A percentile compares a stretch with the other conserved stretches of the same genome.
phyloP scores from a whole-genome alignment of 805 yeast species.

The Lipomyces oligophaga region DNA sequence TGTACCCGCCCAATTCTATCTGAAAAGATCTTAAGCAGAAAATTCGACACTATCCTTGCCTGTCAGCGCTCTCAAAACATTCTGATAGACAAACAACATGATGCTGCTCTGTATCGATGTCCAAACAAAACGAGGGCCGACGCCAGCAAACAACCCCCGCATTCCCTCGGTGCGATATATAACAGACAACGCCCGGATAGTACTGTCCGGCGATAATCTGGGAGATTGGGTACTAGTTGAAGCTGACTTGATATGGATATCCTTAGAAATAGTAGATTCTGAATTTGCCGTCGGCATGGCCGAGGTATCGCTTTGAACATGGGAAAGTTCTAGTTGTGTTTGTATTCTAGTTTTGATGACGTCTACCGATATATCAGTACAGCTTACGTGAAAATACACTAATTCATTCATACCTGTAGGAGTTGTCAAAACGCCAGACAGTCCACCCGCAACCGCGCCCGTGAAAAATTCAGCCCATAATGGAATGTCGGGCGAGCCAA shows the following conservation, averaged over 20 bases:
- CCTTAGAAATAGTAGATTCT: background rate
- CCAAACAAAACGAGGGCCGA: conserved; percentile 96
- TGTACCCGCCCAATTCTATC: too few species aligned
- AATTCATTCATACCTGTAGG: conserved; percentile 51
- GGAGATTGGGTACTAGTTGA: conserved; percentile 1
- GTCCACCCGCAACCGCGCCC: conserved; percentile 95
- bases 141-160: conserved; percentile 82
- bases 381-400: background rate
- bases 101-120: conserved; percentile 92
- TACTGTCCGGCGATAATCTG: conserved; percentile 23
- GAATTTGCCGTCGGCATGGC: background rate
- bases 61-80: conserved; percentile 57
- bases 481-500: conserved; percentile 37
- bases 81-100: conserved; percentile 85
- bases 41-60: too few species aligned
- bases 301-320: background rate
- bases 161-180: conserved; percentile 74
- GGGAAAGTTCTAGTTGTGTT: conserved; percentile 56
- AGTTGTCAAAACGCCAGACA: conserved; percentile 84
- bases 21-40: too few species aligned
- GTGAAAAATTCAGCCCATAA: conserved; percentile 63
- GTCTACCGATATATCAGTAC: conserved; percentile 35
- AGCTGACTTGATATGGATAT: background rate
- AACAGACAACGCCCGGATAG: conserved; percentile 46
- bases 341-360: conserved; percentile 91